Conservation (phyloP, 129 eudicot species). For the Helianthus annuus region DNA sequence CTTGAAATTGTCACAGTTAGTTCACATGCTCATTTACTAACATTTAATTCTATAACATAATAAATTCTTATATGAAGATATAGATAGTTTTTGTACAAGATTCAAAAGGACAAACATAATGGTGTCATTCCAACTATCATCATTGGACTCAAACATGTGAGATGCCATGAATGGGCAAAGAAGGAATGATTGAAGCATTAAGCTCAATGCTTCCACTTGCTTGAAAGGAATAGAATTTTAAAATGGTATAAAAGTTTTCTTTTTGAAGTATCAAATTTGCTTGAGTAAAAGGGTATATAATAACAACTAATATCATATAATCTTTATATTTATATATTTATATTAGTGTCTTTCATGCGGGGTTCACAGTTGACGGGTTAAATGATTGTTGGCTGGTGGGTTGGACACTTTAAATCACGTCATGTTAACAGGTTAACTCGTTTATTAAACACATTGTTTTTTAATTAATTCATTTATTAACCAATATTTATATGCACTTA, state of each 20-base stretch:
- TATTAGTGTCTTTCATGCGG: no score
- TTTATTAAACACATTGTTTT: no score
- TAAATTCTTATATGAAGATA: background rate
- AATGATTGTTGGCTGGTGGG: no score
- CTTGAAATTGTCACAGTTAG: background rate
- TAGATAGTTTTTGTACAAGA: conserved; percentile 21
- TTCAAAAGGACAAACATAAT: conserved; percentile 26
- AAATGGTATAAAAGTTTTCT: background rate
- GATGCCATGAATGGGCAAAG: conserved; percentile 32
- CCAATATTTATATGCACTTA: background rate
- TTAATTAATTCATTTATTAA: background rate
- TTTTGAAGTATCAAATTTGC: background rate
- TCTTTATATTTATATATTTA: no score
- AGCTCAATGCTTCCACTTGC: conserved; percentile 29
- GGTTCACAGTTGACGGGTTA: no score
- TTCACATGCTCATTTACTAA: conserved; percentile 4
- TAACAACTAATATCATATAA: background rate
- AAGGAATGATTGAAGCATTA: conserved; percentile 32
- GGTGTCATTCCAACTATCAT: conserved; percentile 25
- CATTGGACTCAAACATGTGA: conserved; percentile 33
- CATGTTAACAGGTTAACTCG: no score
- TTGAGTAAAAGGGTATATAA: background rate
- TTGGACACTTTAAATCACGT: no score
- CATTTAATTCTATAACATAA: background rate
- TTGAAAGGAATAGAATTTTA: conserved; percentile 9